Evolutionary conservation across 371 early-diverging fungal genomes (phyloP).

Genomic region (Coemansia linderi): DNA sequence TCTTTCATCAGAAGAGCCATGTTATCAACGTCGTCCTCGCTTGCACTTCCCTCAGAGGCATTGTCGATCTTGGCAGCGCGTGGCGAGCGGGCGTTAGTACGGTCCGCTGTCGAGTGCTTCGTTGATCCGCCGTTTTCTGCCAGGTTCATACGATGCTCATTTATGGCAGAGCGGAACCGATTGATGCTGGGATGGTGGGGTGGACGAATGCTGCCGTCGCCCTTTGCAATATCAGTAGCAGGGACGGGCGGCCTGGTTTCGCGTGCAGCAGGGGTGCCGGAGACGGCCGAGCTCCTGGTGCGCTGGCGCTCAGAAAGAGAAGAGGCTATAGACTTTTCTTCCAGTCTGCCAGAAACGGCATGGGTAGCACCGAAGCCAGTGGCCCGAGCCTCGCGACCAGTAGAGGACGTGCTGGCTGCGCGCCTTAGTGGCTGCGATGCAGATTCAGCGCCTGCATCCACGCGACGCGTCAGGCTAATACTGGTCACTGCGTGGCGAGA

Average conservation of each 20-base stretch:
- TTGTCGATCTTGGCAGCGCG: neutral
- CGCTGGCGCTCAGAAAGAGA: conserved; percentile 22
- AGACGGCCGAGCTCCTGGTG: conserved; percentile 1
- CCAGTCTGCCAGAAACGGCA: conserved; percentile 10
- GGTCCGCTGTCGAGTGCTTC: neutral
- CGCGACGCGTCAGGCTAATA: conserved; percentile 19
- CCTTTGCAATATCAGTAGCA: neutral
- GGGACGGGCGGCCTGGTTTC: neutral
- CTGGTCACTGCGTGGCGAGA: conserved; percentile 16
- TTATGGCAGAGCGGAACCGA: conserved; percentile 32
- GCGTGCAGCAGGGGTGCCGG: neutral
- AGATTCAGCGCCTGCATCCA: neutral
- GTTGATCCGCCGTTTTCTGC: neutral
- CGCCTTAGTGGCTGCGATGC: conserved; percentile 18
- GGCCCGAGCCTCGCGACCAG: conserved; percentile 7
- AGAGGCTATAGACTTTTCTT: conserved; percentile 8
- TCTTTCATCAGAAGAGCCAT: conserved; percentile 32
- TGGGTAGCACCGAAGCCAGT: neutral
- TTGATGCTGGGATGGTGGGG: conserved; percentile 42
- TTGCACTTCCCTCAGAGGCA: neutral
- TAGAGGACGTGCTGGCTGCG: conserved; percentile 14
- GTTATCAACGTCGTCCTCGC: conserved; percentile 20
- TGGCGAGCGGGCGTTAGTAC: neutral
- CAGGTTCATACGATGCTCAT: conserved; percentile 16
- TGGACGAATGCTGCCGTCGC: conserved; percentile 20